phyloP scores from a whole-genome alignment of 257 asterid genomes.

The Petunia axillaris region DNA sequence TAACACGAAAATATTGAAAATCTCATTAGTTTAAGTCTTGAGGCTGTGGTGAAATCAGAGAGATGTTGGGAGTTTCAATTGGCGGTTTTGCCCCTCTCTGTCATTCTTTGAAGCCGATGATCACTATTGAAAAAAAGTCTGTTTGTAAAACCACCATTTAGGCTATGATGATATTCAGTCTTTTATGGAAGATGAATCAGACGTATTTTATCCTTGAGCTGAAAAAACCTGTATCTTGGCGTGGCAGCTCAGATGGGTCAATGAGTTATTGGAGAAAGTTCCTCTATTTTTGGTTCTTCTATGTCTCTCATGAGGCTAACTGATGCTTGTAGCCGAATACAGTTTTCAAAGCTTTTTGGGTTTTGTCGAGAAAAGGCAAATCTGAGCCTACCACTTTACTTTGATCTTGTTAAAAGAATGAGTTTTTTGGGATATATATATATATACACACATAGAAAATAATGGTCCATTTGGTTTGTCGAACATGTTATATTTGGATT shows the following conservation, averaged over 20 bases:
- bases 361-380: not conserved
- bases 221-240: not conserved
- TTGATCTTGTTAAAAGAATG: too few relatives aligned
- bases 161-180: not conserved
- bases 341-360: not conserved
- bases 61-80: conserved; percentile 17
- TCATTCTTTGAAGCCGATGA: conserved; percentile 29
- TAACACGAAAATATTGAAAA: not conserved
- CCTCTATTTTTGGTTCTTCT: not conserved
- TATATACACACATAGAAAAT: too few relatives aligned
- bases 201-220: not conserved
- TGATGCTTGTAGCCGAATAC: not conserved
- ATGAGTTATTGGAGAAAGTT: not conserved
- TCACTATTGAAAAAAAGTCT: conserved; percentile 10
- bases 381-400: not conserved
- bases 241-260: not conserved
- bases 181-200: not conserved
- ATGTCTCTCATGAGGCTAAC: not conserved
- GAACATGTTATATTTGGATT: too few relatives aligned
- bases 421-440: too few relatives aligned
- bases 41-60: conserved; percentile 25
- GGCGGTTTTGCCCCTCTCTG: conserved; percentile 55
- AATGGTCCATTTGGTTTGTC: too few relatives aligned
- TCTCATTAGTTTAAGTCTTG: conserved; percentile 26
- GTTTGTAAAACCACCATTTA: conserved; percentile 16